A percentile compares a stretch with the other conserved stretches of the same genome.
phyloP scores from a whole-genome alignment of 2,329 filamentous ascomycete species.

The Sphaerulina vaccinii region DNA sequence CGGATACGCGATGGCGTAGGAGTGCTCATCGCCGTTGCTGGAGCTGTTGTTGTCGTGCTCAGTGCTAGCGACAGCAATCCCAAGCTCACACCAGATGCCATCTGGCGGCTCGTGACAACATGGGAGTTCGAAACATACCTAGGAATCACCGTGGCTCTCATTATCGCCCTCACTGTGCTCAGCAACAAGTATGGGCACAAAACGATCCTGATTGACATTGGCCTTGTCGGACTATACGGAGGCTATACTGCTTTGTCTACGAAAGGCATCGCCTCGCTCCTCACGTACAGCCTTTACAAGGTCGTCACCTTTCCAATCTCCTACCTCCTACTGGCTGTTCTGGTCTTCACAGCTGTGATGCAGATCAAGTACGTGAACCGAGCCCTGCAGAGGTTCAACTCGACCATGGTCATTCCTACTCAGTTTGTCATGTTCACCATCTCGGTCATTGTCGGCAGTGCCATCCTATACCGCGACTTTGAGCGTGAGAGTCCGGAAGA shows the following conservation, averaged over 20 bases:
- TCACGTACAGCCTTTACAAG: slow-evolving; percentile 85
- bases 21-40: slow-evolving; percentile 80
- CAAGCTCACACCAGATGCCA: slow-evolving; percentile 84
- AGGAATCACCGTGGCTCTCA: slow-evolving; percentile 70
- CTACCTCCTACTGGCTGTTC: slow-evolving; percentile 76
- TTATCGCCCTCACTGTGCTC: slow-evolving; percentile 73
- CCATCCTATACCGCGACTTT: slow-evolving; percentile 91
- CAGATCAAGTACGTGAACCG: slow-evolving; percentile 96
- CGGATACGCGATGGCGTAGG: slow-evolving; percentile 81
- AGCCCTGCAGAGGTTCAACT: slow-evolving; percentile 87
- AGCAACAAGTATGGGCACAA: slow-evolving; percentile 81
- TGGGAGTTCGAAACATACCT: slow-evolving; percentile 91
- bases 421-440: slow-evolving; percentile 97
- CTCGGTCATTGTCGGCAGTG: slow-evolving; percentile 91
- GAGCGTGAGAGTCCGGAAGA: slow-evolving; percentile 73
- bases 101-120: slow-evolving; percentile 83
- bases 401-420: slow-evolving; percentile 94
- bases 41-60: slow-evolving; percentile 87
- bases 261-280: slow-evolving; percentile 91
- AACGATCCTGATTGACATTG: slow-evolving; percentile 87
- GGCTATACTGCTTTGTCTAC: slow-evolving; percentile 96
- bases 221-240: slow-evolving; percentile 92
- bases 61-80: slow-evolving; percentile 87
- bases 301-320: slow-evolving; percentile 90
- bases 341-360: slow-evolving; percentile 84